Evolutionary conservation across 2,329 filamentous ascomycete species (phyloP).

Genomic region (Alternaria ethzedia): DNA sequence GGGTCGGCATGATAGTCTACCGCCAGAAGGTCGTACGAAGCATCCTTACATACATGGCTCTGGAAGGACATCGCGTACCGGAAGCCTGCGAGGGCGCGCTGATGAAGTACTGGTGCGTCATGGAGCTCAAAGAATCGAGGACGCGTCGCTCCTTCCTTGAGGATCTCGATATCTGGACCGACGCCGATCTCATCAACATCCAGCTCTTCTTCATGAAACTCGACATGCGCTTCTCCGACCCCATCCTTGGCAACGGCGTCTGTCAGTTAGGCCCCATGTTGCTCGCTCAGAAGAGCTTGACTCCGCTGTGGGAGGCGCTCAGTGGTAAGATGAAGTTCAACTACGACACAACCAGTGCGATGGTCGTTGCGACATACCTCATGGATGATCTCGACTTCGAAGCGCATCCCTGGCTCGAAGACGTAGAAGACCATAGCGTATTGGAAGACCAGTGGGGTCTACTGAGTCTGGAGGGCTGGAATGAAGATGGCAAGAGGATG

Average conservation of each 20-base stretch:
- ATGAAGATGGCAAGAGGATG: constrained; percentile 65
- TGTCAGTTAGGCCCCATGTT: constrained; percentile 54
- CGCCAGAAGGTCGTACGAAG: constrained; percentile 56
- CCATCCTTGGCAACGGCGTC: constrained; percentile 60
- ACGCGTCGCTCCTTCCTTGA: constrained; percentile 61
- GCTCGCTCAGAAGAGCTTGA: constrained; percentile 60
- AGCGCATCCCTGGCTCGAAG: constrained; percentile 25
- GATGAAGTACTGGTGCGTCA: constrained; percentile 73
- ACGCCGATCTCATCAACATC: constrained; percentile 66
- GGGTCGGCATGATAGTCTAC: constrained; percentile 68
- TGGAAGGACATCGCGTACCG: constrained; percentile 60
- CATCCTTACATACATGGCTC: constrained; percentile 64
- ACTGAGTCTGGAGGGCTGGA: constrained; percentile 50
- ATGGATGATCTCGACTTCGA: constrained; percentile 27
- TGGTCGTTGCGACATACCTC: constrained; percentile 29
- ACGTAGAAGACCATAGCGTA: constrained; percentile 31
- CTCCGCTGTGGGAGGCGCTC: constrained; percentile 48
- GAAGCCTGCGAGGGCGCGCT: constrained; percentile 60
- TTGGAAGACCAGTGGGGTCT: constrained; percentile 45
- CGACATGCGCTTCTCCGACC: constrained; percentile 71
- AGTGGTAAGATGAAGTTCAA: constrained; percentile 59
- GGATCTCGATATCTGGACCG: constrained; percentile 61
- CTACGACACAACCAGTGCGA: constrained; percentile 23
- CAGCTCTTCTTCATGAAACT: constrained; percentile 75
- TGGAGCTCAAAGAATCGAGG: constrained; percentile 65